Conservation (phyloP, 1,284 basidiomycete genomes). For the Polyporus tsugae region DNA sequence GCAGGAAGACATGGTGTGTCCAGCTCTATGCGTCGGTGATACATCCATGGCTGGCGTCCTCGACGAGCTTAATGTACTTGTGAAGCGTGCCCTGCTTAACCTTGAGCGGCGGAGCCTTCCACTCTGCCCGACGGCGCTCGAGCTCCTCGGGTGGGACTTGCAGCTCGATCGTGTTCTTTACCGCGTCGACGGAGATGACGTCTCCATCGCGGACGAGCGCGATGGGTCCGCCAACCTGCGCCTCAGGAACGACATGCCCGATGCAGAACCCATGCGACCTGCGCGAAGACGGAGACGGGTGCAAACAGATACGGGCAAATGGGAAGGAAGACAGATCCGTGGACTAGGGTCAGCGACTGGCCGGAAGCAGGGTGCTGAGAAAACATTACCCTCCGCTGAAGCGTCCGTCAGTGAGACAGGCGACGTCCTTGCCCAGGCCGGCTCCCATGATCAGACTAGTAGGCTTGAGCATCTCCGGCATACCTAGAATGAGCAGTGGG, state of each 20-base stretch:
- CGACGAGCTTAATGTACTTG: constrained; percentile 88
- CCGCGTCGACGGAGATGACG: constrained; percentile 85
- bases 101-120: constrained; percentile 88
- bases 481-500: constrained; percentile 56
- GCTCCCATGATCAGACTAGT: constrained; percentile 93
- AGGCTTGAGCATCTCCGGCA: constrained; percentile 96
- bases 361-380: constrained; percentile 12
- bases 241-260: constrained; percentile 92
- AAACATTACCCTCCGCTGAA: constrained; percentile 88
- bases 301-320: constrained; percentile 5
- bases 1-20: background rate
- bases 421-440: constrained; percentile 90
- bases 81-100: constrained; percentile 84
- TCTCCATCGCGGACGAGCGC: constrained; percentile 91
- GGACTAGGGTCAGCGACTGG: background rate
- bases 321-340: constrained; percentile 6
- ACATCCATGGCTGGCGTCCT: constrained; percentile 89
- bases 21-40: constrained; percentile 78
- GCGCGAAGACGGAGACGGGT: constrained; percentile 38
- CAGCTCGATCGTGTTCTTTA: constrained; percentile 84
- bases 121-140: constrained; percentile 67
- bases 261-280: constrained; percentile 92
- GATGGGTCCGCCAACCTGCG: constrained; percentile 91
- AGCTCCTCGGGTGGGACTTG: constrained; percentile 77
- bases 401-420: constrained; percentile 92